Conservation (phyloP, 2,329 filamentous ascomycete genomes). For the Colletotrichum sojae region DNA sequence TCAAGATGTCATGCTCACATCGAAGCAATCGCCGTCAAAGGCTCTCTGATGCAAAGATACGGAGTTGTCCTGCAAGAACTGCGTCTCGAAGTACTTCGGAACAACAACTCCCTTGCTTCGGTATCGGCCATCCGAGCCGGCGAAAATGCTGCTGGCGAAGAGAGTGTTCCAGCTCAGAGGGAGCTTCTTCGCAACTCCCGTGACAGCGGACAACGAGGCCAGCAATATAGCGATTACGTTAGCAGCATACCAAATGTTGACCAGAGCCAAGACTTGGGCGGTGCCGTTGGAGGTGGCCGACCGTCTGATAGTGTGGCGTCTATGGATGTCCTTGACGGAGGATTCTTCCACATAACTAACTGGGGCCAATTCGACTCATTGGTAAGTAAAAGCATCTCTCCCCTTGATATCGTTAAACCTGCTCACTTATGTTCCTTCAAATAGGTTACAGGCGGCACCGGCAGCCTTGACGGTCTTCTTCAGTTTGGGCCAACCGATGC, state of each 20-base stretch:
- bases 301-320: background rate
- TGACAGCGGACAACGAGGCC: background rate
- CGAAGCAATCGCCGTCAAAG: slow-evolving; percentile 51
- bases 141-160: background rate
- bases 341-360: slow-evolving; percentile 41
- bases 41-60: slow-evolving; percentile 58
- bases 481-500: background rate
- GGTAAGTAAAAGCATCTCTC: slow-evolving; percentile 25
- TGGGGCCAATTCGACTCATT: slow-evolving; percentile 48
- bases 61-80: slow-evolving; percentile 57
- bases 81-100: slow-evolving; percentile 45
- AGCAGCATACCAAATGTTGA: background rate
- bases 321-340: slow-evolving; percentile 34
- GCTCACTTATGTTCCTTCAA: background rate
- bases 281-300: background rate
- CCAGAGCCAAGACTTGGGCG: background rate
- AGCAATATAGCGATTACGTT: too few species aligned
- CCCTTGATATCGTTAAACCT: background rate
- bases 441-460: slow-evolving; percentile 12
- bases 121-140: slow-evolving; percentile 8
- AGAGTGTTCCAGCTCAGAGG: background rate
- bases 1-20: slow-evolving; percentile 57
- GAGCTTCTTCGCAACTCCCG: background rate
- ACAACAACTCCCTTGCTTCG: slow-evolving; percentile 43
- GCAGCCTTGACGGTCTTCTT: slow-evolving; percentile 7